Evolutionary conservation across 768 basidiomycete genomes (phyloP).

Genomic region (Russula abietina): DNA sequence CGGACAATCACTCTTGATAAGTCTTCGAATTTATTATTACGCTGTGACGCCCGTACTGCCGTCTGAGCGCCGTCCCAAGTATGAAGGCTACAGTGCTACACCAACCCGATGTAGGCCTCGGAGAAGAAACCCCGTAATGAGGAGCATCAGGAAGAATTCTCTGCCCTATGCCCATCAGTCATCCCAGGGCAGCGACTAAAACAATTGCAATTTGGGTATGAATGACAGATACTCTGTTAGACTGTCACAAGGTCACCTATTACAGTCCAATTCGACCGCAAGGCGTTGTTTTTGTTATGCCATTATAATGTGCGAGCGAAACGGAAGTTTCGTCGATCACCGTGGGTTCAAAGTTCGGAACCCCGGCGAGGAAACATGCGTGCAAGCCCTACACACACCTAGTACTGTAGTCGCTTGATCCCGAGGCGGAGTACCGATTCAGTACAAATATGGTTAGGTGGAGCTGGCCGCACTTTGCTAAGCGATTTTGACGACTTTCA

Average conservation of each 20-base stretch:
- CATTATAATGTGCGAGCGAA: too few species aligned
- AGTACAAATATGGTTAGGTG: too few species aligned
- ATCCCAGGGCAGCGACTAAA: not conserved
- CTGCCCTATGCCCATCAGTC: not conserved
- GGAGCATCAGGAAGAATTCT: slow-evolving; percentile 1
- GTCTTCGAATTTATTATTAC: not conserved
- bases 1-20: not conserved
- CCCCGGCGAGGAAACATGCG: not conserved
- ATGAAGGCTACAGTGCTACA: not conserved
- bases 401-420: too few species aligned
- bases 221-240: not conserved
- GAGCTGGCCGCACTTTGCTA: too few species aligned
- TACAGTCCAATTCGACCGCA: not conserved
- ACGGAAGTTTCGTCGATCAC: too few species aligned
- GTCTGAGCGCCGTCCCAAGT: not conserved
- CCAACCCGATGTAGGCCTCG: not conserved
- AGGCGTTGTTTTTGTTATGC: not conserved
- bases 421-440: too few species aligned
- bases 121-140: not conserved
- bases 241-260: not conserved
- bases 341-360: too few species aligned
- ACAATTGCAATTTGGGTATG: slow-evolving; percentile 2
- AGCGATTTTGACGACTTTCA: not conserved
- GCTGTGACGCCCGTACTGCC: not conserved
- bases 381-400: too few species aligned